Evolutionary conservation across 2,329 filamentous ascomycete genomes (phyloP).

Genomic region (Hypomyces perniciosus): DNA sequence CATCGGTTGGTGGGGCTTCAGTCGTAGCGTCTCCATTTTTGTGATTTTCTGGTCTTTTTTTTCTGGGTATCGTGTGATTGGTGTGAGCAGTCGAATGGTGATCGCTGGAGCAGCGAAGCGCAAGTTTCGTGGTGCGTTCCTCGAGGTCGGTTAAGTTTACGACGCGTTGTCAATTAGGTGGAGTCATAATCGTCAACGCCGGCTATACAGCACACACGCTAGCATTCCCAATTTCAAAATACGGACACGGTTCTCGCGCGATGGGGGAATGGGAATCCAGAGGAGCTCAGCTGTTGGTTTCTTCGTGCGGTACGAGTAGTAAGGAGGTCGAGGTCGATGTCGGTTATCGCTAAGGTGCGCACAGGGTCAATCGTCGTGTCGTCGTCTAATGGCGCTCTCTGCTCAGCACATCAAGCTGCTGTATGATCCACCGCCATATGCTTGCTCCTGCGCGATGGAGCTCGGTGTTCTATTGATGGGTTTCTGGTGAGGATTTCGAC

Average conservation of each 20-base stretch:
- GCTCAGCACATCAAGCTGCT: background rate
- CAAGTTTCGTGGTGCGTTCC: conserved; percentile 7
- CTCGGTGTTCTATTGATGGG: background rate
- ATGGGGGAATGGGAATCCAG: conserved; percentile 7
- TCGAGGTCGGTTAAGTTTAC: background rate
- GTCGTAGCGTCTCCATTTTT: conserved; percentile 49
- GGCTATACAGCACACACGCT: conserved; percentile 1
- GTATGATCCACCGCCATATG: background rate
- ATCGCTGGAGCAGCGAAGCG: conserved; percentile 7
- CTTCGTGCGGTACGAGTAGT: conserved; percentile 3
- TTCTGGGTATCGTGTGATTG: conserved; percentile 8
- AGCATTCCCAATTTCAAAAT: conserved; percentile 7
- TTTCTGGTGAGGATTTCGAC: conserved; percentile 1
- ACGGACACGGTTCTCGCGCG: conserved; percentile 2
- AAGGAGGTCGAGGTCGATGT: background rate
- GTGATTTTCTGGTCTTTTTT: background rate
- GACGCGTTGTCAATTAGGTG: conserved; percentile 14
- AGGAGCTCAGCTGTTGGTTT: conserved; percentile 1
- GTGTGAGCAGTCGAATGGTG: conserved; percentile 8
- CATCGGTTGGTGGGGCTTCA: conserved; percentile 48
- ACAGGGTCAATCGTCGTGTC: conserved; percentile 3
- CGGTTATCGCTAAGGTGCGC: conserved; percentile 4
- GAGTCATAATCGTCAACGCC: conserved; percentile 18
- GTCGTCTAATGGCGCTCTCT: background rate
- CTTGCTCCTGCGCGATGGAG: conserved; percentile 2